A percentile compares a stretch with the other conserved stretches of the same genome.
Conservation (phyloP, 805 yeast genomes). For the Kluyveromyces aestuarii region DNA sequence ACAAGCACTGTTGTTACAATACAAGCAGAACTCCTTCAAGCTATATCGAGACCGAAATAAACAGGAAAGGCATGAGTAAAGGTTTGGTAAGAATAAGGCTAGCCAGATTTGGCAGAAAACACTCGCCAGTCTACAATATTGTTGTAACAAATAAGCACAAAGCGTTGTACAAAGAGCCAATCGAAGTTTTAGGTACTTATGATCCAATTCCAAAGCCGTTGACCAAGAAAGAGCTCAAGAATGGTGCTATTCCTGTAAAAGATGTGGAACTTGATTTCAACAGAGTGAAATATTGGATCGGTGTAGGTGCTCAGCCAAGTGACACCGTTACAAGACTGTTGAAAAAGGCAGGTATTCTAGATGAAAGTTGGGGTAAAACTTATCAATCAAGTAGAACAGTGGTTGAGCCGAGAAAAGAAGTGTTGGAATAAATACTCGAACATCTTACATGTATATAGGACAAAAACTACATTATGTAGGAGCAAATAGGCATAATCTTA, state of each 20-base stretch:
- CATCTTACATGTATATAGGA: neutral
- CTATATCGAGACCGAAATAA: neutral
- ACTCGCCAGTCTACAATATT: conserved; percentile 83
- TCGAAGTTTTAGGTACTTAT: conserved; percentile 92
- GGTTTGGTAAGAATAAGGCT: conserved; percentile 80
- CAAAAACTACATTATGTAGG: neutral
- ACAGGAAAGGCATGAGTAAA: conserved; percentile 22
- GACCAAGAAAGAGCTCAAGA: conserved; percentile 43
- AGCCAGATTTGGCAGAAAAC: conserved; percentile 86
- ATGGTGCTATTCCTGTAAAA: conserved; percentile 56
- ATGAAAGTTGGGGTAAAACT: conserved; percentile 20
- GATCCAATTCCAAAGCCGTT: conserved; percentile 72
- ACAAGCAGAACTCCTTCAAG: too few relatives aligned
- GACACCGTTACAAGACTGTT: conserved; percentile 70
- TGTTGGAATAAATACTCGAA: conserved; percentile 10
- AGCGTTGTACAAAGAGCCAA: conserved; percentile 84
- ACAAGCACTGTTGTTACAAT: too few relatives aligned
- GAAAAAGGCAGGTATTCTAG: conserved; percentile 60
- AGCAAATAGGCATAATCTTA: neutral
- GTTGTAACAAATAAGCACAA: conserved; percentile 70
- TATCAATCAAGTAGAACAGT: conserved; percentile 12
- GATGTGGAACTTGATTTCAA: conserved; percentile 78
- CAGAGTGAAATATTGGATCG: conserved; percentile 91
- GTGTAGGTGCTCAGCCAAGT: conserved; percentile 94
- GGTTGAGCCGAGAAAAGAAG: conserved; percentile 17